Evolutionary conservation across 306 rosid genomes (phyloP).

Genomic region (Malus asiatica): DNA sequence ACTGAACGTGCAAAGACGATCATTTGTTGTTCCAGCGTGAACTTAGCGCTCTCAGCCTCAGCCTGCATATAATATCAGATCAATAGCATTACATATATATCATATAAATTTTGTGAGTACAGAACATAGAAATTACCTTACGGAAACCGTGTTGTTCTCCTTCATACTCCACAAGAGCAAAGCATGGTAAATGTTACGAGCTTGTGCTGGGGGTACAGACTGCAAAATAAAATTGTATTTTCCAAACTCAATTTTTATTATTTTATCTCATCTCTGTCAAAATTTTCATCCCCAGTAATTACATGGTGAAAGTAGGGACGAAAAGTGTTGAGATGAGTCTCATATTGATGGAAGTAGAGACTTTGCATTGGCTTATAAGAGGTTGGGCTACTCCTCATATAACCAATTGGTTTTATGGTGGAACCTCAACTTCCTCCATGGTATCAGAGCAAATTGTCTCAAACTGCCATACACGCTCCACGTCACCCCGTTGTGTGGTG

Average conservation of each 20-base stretch:
- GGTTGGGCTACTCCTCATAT: too few species aligned
- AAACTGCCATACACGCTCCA: too few species aligned
- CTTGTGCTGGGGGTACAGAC: slow-evolving; percentile 85
- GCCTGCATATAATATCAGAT: slow-evolving; percentile 46
- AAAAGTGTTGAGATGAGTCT: too few species aligned
- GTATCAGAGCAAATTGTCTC: too few species aligned
- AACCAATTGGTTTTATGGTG: too few species aligned
- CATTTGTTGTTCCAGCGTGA: slow-evolving; percentile 93
- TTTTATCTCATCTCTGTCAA: background rate
- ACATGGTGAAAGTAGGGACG: background rate
- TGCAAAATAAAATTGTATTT: slow-evolving; percentile 18
- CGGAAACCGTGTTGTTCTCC: slow-evolving; percentile 98
- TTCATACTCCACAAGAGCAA: slow-evolving; percentile 78
- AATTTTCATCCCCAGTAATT: background rate
- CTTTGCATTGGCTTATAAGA: too few species aligned
- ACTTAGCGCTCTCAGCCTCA: slow-evolving; percentile 86
- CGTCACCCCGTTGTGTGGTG: too few species aligned
- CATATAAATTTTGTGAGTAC: background rate
- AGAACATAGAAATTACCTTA: slow-evolving; percentile 36
- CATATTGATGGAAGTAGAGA: too few species aligned
- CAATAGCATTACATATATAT: background rate
- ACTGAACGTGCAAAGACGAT: slow-evolving; percentile 80
- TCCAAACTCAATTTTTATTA: background rate
- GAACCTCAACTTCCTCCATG: too few species aligned
- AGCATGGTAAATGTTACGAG: slow-evolving; percentile 66